These are phyloP conservation scores for Rhizophagus sp. DNA, from an alignment of 192 early-diverging fungal species.

Conservation along the genomic window DNA sequence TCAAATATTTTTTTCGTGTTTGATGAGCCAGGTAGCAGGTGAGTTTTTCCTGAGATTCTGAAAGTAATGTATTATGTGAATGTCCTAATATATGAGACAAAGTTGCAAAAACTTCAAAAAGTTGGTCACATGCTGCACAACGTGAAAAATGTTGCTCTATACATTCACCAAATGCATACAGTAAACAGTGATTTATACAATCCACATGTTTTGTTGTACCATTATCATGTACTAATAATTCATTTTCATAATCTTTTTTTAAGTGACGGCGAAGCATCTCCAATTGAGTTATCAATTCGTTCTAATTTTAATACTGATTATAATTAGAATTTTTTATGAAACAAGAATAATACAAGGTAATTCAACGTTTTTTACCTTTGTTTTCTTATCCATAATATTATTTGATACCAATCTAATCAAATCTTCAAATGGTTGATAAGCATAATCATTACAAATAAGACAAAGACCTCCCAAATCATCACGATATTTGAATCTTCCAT, in stretches of 20 bases:
- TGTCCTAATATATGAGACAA: too few species aligned
- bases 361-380: neutral
- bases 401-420: neutral
- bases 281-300: neutral
- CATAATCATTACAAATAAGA: neutral
- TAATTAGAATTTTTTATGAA: too few species aligned
- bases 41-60: too few species aligned
- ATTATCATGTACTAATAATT: neutral
- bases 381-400: neutral
- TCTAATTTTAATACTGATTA: too few species aligned
- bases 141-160: too few species aligned
- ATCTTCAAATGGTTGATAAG: neutral
- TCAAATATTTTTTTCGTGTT: too few species aligned
- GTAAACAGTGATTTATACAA: neutral
- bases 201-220: neutral
- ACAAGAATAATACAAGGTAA: too few species aligned
- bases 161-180: too few species aligned
- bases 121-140: too few species aligned
- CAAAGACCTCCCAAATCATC: neutral
- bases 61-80: too few species aligned
- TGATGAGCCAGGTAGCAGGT: too few species aligned
- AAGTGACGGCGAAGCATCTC: neutral
- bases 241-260: conserved; percentile 4
- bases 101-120: too few species aligned
- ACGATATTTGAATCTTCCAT: neutral